These are phyloP conservation scores for Helenozyma baotianmanensis DNA, from an alignment of 805 yeast genomes.

Conservation along the genomic window DNA sequence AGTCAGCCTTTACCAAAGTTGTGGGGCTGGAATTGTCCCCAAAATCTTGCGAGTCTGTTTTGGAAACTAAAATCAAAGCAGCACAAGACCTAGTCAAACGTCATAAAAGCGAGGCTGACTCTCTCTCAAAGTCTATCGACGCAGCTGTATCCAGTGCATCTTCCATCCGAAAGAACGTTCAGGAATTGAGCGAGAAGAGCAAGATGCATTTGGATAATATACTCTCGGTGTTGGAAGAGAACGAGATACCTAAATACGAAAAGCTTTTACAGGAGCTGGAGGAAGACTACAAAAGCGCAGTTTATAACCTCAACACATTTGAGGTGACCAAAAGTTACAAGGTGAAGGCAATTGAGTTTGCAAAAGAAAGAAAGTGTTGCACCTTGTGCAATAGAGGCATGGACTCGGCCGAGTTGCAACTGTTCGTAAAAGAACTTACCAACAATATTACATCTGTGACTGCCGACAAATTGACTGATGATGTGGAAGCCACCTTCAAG, in stretches of 20 bases:
- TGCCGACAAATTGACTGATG: slow-evolving; percentile 23
- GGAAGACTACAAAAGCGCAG: slow-evolving; percentile 53
- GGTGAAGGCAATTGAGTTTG: slow-evolving; percentile 60
- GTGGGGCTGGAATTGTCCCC: slow-evolving; percentile 13
- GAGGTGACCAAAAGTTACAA: slow-evolving; percentile 70
- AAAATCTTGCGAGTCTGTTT: slow-evolving; percentile 9
- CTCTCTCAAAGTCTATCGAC: too few relatives aligned
- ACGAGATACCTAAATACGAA: slow-evolving; percentile 49
- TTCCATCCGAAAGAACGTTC: slow-evolving; percentile 3
- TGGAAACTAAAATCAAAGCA: slow-evolving; percentile 4
- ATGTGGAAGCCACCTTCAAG: slow-evolving; percentile 25
- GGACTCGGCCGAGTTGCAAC: slow-evolving; percentile 32
- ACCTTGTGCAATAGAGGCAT: slow-evolving; percentile 69
- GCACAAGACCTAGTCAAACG: too few relatives aligned
- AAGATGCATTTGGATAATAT: slow-evolving; percentile 13
- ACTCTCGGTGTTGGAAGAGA: slow-evolving; percentile 23
- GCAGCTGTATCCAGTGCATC: background rate
- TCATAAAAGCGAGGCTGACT: too few relatives aligned
- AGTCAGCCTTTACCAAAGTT: slow-evolving; percentile 15
- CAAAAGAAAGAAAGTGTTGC: slow-evolving; percentile 56
- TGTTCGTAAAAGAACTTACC: slow-evolving; percentile 25
- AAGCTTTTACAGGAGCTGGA: slow-evolving; percentile 52
- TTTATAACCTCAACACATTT: slow-evolving; percentile 62
- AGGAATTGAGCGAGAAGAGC: too few relatives aligned
- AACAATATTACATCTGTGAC: slow-evolving; percentile 26